These are phyloP conservation scores for Elaphomyces granulatus DNA, from an alignment of 495 filamentous ascomycete species.

Conservation along the genomic window DNA sequence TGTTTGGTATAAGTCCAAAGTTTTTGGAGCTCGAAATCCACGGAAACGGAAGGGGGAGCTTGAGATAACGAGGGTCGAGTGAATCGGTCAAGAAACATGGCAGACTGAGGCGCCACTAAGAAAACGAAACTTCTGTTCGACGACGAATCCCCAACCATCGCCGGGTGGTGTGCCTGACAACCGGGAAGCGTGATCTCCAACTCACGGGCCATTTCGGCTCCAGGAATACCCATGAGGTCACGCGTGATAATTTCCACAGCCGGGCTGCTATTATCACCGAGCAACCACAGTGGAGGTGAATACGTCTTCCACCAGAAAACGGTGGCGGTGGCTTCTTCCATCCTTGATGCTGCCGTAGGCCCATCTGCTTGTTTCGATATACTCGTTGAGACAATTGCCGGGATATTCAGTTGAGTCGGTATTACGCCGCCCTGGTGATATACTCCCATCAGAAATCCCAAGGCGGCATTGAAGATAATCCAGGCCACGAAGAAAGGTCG, in stretches of 20 bases:
- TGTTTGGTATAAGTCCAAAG: conserved; percentile 63
- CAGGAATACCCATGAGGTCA: conserved; percentile 72
- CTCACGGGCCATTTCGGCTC: conserved; percentile 42
- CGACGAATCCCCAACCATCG: background rate
- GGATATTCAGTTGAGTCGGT: conserved; percentile 52
- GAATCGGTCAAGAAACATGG: conserved; percentile 54
- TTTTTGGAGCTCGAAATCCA: conserved; percentile 34
- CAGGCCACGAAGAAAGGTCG: conserved; percentile 51
- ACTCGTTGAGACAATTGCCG: conserved; percentile 19
- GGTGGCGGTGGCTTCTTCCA: conserved; percentile 37
- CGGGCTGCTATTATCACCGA: conserved; percentile 54
- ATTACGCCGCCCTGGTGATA: conserved; percentile 93
- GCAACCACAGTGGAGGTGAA: conserved; percentile 79
- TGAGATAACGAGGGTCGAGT: conserved; percentile 21
- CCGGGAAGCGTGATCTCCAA: conserved; percentile 38
- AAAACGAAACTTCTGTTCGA: conserved; percentile 32
- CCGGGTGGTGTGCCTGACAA: conserved; percentile 24
- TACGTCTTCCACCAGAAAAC: conserved; percentile 98
- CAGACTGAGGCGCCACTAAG: conserved; percentile 55
- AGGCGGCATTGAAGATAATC: conserved; percentile 66
- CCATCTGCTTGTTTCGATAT: conserved; percentile 1
- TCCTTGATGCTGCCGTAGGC: conserved; percentile 2
- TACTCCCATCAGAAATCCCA: conserved; percentile 75
- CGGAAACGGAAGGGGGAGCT: background rate
- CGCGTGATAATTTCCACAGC: conserved; percentile 43